phyloP scores from a whole-genome alignment of 1,284 basidiomycete species.

The Sphaerobolus stellatus region DNA sequence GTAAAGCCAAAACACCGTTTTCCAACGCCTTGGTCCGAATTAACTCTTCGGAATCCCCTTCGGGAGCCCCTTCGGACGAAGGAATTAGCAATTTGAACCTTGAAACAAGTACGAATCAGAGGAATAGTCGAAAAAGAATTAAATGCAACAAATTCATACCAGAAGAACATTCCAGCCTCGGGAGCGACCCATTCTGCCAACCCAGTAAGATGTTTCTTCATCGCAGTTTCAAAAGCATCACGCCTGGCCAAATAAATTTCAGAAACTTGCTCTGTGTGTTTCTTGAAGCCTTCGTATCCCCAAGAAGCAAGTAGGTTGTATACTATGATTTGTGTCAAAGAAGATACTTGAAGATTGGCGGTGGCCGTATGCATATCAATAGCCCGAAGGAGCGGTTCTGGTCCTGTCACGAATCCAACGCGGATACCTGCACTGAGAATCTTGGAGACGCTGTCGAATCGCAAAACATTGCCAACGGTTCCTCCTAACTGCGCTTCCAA shows the following conservation, averaged over 20 bases:
- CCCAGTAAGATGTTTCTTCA: slow-evolving; percentile 71
- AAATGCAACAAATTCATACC: slow-evolving; percentile 50
- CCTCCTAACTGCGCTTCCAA: slow-evolving; percentile 53
- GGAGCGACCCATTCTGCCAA: slow-evolving; percentile 84
- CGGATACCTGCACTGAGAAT: slow-evolving; percentile 80
- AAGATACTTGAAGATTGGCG: slow-evolving; percentile 78
- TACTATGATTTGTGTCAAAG: slow-evolving; percentile 77
- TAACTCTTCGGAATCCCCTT: slow-evolving; percentile 74
- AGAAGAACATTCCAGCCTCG: slow-evolving; percentile 90
- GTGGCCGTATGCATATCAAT: slow-evolving; percentile 72
- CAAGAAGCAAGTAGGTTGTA: slow-evolving; percentile 72
- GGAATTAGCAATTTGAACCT: slow-evolving; percentile 68
- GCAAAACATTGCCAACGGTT: slow-evolving; percentile 69
- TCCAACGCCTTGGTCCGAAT: slow-evolving; percentile 78
- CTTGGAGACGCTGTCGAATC: slow-evolving; percentile 90
- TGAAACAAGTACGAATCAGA: background rate
- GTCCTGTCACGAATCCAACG: slow-evolving; percentile 83
- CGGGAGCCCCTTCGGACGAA: slow-evolving; percentile 23
- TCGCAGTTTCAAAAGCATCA: slow-evolving; percentile 76
- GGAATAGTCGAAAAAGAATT: slow-evolving; percentile 3
- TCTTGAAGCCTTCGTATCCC: slow-evolving; percentile 75
- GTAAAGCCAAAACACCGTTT: slow-evolving; percentile 85
- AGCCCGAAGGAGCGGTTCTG: slow-evolving; percentile 67
- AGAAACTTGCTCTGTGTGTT: slow-evolving; percentile 72
- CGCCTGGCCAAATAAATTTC: slow-evolving; percentile 79